Conservation (phyloP, 1,139 yeast species). For the Geotrichum cucujoidarum region DNA sequence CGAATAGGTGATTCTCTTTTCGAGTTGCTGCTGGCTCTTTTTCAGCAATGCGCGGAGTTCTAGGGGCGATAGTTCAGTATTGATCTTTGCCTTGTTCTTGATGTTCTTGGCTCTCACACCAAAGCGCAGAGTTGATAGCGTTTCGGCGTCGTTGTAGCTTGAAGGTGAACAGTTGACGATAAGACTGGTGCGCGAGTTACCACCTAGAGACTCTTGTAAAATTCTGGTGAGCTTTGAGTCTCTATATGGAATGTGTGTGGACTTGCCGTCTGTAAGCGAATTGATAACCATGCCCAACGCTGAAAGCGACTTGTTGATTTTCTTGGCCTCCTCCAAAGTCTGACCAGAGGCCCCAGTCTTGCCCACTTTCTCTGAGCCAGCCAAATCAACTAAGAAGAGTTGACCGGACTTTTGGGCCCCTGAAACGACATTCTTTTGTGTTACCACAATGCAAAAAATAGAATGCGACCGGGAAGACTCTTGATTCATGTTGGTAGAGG, state of each 20-base stretch:
- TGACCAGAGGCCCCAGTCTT: slow-evolving; percentile 77
- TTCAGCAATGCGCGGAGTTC: slow-evolving; percentile 50
- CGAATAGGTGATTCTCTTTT: slow-evolving; percentile 43
- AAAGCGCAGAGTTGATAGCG: slow-evolving; percentile 71
- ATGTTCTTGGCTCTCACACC: slow-evolving; percentile 76
- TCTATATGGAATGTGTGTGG: slow-evolving; percentile 70
- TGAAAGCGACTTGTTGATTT: slow-evolving; percentile 72
- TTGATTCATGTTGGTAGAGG: slow-evolving; percentile 66
- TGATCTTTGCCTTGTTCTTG: slow-evolving; percentile 62
- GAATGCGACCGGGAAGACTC: slow-evolving; percentile 82
- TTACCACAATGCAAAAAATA: slow-evolving; percentile 61
- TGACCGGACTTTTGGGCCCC: slow-evolving; percentile 60
- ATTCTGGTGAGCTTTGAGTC: slow-evolving; percentile 82
- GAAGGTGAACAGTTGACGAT: slow-evolving; percentile 78
- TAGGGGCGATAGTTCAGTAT: slow-evolving; percentile 59
- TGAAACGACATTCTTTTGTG: slow-evolving; percentile 52
- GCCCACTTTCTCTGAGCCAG: slow-evolving; percentile 81
- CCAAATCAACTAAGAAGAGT: slow-evolving; percentile 76
- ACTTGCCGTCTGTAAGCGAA: slow-evolving; percentile 64
- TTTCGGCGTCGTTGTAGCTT: slow-evolving; percentile 56
- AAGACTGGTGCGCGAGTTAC: slow-evolving; percentile 76
- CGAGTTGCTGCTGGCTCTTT: slow-evolving; percentile 47
- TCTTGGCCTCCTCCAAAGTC: slow-evolving; percentile 76
- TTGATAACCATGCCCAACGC: slow-evolving; percentile 79
- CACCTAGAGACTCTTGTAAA: slow-evolving; percentile 80